Evolutionary conservation across 805 yeast genomes (phyloP), one percentile per base, ranked within the genome.

Genomic region (Pichia manshurica): DNA sequence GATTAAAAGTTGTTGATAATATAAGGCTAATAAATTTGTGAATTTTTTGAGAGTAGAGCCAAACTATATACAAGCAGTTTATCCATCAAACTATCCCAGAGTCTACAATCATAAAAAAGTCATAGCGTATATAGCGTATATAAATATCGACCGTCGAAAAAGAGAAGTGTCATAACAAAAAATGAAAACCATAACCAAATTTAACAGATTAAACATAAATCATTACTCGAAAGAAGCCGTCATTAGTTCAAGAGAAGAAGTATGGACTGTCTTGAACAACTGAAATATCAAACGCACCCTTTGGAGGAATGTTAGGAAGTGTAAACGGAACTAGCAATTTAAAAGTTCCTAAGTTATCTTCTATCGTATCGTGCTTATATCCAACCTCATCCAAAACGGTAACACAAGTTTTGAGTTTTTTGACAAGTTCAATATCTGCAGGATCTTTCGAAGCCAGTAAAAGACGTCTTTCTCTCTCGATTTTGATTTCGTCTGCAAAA

Each of bases 221-320:
- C 8, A 4, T 17, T 21, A 35, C 22, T 19, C 20, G 10, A 8
- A 7, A 40, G 10, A 25, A 25, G 7, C 10, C 10, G 29, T 10
- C 10, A 10, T 10, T 7, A 25, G 10, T 25, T 40, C 44, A 67
- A 7, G 68, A 64, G 56, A 91, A 91, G 74, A 91, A 91, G 65
- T 91, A 91, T 29, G 74, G 73, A 53, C 96, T 87, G 43, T 81
- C 77, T 59, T 75, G 74, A 38, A 90, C 83, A 49, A 75, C 77
- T 35, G 70, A 67, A 33, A 91, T 95, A 59, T 91, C 95, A 57
- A 91, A 87, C 16, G 80, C 81, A 44, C 97, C 99, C 63, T 78
- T 82, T 43, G 74, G 69, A 13, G 96, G 96, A 37, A 87, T 77
- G 0, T 71, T 73, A 0, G 96, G 95, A 53, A 88, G 70, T 39